These are phyloP conservation scores for Annulohypoxylon truncatum DNA, from an alignment of 2,329 filamentous ascomycete genomes.

Conservation along the genomic window DNA sequence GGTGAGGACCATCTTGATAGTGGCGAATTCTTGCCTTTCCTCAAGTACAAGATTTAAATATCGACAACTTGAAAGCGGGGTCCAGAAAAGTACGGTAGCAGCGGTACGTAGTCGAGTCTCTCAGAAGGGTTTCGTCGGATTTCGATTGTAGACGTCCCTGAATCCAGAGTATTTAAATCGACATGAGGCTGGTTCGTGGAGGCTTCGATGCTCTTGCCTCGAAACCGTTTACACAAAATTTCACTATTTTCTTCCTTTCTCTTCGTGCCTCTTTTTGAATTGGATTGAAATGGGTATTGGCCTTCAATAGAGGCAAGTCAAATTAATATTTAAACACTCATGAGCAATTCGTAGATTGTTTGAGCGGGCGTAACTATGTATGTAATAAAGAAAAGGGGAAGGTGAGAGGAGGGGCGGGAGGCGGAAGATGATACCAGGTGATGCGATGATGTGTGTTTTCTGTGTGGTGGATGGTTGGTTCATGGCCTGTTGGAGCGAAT, in stretches of 20 bases:
- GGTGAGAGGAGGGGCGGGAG: not conserved
- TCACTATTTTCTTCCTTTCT: not conserved
- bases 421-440: conserved; percentile 36
- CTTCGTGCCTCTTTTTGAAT: not conserved
- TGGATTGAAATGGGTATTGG: not conserved
- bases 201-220: conserved; percentile 26
- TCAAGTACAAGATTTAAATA: conserved; percentile 1
- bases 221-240: conserved; percentile 18
- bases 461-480: not conserved
- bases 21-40: conserved; percentile 10
- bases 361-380: not conserved
- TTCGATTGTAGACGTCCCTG: conserved; percentile 30
- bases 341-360: not conserved
- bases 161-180: conserved; percentile 17
- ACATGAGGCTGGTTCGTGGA: conserved; percentile 28
- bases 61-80: not conserved
- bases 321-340: conserved; percentile 22
- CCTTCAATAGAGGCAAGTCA: conserved; percentile 25
- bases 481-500: conserved; percentile 20
- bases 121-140: conserved; percentile 20
- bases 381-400: not conserved
- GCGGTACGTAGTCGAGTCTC: not conserved
- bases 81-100: not conserved
- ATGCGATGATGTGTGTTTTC: conserved; percentile 31
- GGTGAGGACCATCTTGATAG: conserved; percentile 68